phyloP scores from a whole-genome alignment of 2,329 filamentous ascomycete species.

The Penicillium hordei region DNA sequence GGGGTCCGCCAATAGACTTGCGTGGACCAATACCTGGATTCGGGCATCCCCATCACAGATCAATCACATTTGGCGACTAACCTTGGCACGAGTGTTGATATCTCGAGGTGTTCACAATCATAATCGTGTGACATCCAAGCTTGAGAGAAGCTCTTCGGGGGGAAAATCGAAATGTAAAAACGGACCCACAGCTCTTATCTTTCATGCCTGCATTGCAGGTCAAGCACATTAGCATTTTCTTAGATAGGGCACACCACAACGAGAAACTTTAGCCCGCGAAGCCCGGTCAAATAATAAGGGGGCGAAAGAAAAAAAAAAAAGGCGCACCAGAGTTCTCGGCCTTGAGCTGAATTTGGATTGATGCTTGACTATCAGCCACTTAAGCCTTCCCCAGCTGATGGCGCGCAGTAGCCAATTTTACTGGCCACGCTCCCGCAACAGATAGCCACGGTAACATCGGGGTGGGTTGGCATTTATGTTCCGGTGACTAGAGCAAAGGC shows the following conservation, averaged over 20 bases:
- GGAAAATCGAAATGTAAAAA: not conserved
- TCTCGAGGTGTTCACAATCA: not conserved
- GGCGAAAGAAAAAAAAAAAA: not conserved
- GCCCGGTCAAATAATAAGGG: not conserved
- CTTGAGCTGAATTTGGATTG: not conserved
- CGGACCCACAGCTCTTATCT: constrained; percentile 1
- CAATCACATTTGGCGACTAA: not conserved
- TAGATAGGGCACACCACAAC: not conserved
- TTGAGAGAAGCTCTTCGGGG: not conserved
- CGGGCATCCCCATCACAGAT: not conserved
- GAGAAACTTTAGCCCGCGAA: not conserved
- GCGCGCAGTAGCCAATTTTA: constrained; percentile 14
- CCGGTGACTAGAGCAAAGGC: constrained; percentile 9
- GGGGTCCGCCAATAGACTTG: constrained; percentile 1
- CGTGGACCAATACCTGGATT: not conserved
- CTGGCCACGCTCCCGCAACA: constrained; percentile 15
- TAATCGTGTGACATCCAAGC: not conserved
- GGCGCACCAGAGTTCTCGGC: not conserved
- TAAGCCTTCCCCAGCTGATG: constrained; percentile 10
- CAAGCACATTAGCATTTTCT: not conserved
- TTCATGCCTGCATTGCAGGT: not conserved
- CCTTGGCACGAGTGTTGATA: not conserved
- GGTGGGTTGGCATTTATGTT: constrained; percentile 14
- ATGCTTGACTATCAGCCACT: constrained; percentile 16
- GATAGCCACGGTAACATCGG: constrained; percentile 26